Evolutionary conservation across 352 stramenopile species (phyloP).

Genomic region (Phytopythium vexans): DNA sequence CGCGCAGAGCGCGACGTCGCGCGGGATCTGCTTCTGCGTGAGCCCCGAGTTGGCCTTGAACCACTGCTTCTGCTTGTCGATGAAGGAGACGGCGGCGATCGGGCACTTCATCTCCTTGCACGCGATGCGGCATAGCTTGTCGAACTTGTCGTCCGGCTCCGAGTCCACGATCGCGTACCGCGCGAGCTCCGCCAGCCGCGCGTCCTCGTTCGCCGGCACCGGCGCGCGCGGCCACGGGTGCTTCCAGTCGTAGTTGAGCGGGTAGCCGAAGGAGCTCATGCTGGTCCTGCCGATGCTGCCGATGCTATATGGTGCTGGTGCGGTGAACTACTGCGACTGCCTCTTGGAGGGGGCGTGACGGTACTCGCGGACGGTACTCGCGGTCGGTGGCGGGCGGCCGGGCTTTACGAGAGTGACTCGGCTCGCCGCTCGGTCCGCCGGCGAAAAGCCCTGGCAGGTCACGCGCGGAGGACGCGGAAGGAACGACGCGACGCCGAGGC

Average conservation of each 20-base stretch:
- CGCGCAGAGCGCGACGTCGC: slow-evolving; percentile 76
- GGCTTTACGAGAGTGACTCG: too few relatives aligned
- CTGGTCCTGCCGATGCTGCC: slow-evolving; percentile 1
- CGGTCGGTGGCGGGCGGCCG: too few relatives aligned
- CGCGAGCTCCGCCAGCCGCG: slow-evolving; percentile 54
- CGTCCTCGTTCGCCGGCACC: slow-evolving; percentile 68
- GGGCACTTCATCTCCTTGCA: slow-evolving; percentile 89
- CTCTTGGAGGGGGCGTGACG: background rate
- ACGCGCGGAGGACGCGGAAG: too few relatives aligned
- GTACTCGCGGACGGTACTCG: too few relatives aligned
- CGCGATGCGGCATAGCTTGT: slow-evolving; percentile 84
- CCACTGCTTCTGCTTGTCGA: slow-evolving; percentile 86
- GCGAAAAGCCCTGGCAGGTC: too few relatives aligned
- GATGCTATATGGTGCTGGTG: slow-evolving; percentile 4
- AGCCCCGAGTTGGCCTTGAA: slow-evolving; percentile 85
- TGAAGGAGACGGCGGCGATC: slow-evolving; percentile 83
- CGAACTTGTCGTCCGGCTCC: slow-evolving; percentile 80
- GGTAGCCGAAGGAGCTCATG: slow-evolving; percentile 59
- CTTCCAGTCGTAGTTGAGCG: slow-evolving; percentile 84
- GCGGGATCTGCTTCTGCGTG: slow-evolving; percentile 82
- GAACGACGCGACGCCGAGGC: too few relatives aligned
- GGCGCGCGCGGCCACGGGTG: slow-evolving; percentile 78
- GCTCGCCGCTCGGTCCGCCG: too few relatives aligned
- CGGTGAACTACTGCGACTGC: background rate
- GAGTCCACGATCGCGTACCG: slow-evolving; percentile 81